phyloP scores from a whole-genome alignment of 1,139 yeast genomes.

The Blastobotrys serpentis region DNA sequence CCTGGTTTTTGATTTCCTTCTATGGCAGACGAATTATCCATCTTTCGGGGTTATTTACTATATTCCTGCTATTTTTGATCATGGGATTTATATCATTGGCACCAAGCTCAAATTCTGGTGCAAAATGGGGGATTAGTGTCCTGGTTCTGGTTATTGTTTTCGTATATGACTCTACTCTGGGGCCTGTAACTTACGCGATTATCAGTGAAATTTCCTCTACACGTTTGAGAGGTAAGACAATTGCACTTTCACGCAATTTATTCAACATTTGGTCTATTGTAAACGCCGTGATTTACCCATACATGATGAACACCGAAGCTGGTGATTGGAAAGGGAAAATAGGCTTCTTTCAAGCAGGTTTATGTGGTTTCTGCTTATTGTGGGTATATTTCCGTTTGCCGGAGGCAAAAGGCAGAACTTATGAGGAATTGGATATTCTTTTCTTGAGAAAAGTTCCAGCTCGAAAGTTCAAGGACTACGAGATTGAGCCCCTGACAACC shows the following conservation, averaged over 20 bases:
- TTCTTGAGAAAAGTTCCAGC: constrained; percentile 22
- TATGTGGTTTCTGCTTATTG: constrained; percentile 34
- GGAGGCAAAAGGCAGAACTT: constrained; percentile 57
- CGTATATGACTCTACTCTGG: constrained; percentile 52
- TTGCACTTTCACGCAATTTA: constrained; percentile 51
- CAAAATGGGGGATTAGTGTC: constrained; percentile 1
- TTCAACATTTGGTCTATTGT: constrained; percentile 48
- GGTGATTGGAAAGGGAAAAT: constrained; percentile 59
- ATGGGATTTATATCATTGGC: constrained; percentile 23
- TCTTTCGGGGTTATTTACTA: constrained; percentile 38
- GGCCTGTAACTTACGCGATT: constrained; percentile 56
- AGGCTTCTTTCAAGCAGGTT: constrained; percentile 56
- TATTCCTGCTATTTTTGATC: constrained; percentile 31
- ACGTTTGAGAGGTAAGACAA: constrained; percentile 53
- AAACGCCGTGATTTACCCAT: constrained; percentile 43
- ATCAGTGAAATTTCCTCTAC: constrained; percentile 58
- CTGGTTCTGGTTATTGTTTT: constrained; percentile 23
- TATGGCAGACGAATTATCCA: constrained; percentile 52
- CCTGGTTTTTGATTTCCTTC: constrained; percentile 50
- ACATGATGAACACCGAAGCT: constrained; percentile 55
- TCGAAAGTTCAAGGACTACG: constrained; percentile 20
- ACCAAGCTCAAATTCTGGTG: constrained; percentile 14
- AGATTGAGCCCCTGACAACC: constrained; percentile 27
- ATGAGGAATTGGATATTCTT: constrained; percentile 52
- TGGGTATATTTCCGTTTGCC: constrained; percentile 56